These are phyloP conservation scores for Populus tremula DNA, from an alignment of 345 rosid species.

Conservation along the genomic window DNA sequence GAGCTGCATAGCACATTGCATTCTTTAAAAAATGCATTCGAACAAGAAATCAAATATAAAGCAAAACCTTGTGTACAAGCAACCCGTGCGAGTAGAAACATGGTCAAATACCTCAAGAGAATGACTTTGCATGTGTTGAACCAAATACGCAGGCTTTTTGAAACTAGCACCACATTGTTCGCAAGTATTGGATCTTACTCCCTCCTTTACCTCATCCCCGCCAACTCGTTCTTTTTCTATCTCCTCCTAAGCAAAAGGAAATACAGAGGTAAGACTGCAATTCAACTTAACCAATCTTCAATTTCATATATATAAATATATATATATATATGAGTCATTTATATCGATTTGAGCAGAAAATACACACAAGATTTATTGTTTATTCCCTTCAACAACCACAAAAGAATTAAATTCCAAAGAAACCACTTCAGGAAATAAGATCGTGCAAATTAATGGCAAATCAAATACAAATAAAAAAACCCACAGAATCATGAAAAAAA, in stretches of 20 bases:
- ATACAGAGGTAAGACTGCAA: neutral
- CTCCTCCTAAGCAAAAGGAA: slow-evolving; percentile 14
- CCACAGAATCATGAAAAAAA: neutral
- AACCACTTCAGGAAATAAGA: neutral
- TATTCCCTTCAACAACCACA: neutral
- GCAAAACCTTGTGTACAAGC: neutral
- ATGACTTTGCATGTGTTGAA: slow-evolving; percentile 82
- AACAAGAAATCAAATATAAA: neutral
- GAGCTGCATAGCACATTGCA: neutral
- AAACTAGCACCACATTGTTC: slow-evolving; percentile 66
- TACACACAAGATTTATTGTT: no score
- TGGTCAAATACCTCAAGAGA: slow-evolving; percentile 54
- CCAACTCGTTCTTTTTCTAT: slow-evolving; percentile 18
- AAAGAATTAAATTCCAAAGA: neutral
- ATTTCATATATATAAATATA: neutral
- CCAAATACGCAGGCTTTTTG: slow-evolving; percentile 76
- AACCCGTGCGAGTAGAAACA: neutral
- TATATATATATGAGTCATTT: no score
- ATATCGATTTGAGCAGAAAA: no score
- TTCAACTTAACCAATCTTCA: neutral
- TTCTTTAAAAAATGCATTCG: neutral
- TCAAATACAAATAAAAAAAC: neutral
- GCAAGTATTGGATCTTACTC: slow-evolving; percentile 37
- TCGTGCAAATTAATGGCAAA: neutral
- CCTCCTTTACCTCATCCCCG: slow-evolving; percentile 27